Percentiles rank a stretch among this genome's conserved stretches.
Evolutionary conservation across 208 protist species (phyloP).

Genomic region (Wallacemonas sp.): DNA sequence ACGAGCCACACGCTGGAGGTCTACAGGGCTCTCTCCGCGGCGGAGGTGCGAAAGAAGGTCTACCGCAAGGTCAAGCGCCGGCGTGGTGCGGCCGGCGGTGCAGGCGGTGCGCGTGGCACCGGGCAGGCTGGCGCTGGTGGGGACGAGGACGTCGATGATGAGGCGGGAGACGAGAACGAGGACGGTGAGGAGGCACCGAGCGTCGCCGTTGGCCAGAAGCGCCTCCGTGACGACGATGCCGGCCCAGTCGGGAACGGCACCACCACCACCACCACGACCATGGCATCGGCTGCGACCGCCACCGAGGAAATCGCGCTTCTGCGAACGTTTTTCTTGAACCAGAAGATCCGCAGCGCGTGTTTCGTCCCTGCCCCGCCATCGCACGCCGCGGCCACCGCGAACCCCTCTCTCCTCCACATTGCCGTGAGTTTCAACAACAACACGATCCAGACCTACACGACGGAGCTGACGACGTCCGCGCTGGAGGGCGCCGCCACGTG

Average conservation of each 20-base stretch:
- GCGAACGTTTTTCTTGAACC: constrained; percentile 76
- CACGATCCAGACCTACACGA: constrained; percentile 73
- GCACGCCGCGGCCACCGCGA: background rate
- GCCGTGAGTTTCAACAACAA: constrained; percentile 87
- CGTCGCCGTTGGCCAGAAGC: constrained; percentile 9
- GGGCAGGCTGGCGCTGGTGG: background rate
- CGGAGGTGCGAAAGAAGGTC: constrained; percentile 75
- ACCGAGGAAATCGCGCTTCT: constrained; percentile 70
- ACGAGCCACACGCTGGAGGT: constrained; percentile 89
- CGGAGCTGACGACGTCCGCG: constrained; percentile 55
- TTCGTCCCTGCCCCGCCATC: constrained; percentile 54
- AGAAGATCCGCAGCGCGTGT: constrained; percentile 80
- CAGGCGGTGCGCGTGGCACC: background rate
- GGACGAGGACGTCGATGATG: constrained; percentile 23
- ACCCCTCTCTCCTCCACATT: constrained; percentile 58
- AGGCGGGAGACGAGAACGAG: constrained; percentile 16
- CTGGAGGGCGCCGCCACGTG: constrained; percentile 54
- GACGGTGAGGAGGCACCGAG: constrained; percentile 11
- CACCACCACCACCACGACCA: background rate
- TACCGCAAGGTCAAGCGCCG: constrained; percentile 75
- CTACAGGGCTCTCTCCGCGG: constrained; percentile 63
- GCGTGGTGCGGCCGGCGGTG: constrained; percentile 11
- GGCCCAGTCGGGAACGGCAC: background rate
- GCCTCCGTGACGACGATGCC: constrained; percentile 21
- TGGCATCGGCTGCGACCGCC: constrained; percentile 31